phyloP scores from a whole-genome alignment of 495 filamentous ascomycete species.

The Penicilliopsis zonata region DNA sequence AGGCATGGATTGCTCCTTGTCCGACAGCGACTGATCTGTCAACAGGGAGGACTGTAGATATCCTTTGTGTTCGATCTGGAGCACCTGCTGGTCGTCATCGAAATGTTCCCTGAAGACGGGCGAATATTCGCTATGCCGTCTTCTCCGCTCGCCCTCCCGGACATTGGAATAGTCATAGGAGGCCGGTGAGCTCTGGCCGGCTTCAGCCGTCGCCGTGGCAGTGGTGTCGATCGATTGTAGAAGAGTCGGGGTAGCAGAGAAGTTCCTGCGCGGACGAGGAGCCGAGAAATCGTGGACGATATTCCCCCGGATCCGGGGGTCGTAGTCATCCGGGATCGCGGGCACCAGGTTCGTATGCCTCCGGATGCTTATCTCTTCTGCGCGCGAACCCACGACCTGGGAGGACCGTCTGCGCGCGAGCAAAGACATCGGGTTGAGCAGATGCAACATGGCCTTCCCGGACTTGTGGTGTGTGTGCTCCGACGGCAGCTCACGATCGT shows the following conservation, averaged over 20 bases:
- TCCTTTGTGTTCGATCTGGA: conserved; percentile 37
- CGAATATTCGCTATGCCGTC: conserved; percentile 36
- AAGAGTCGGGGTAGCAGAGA: conserved; percentile 26
- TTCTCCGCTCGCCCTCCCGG: conserved; percentile 13
- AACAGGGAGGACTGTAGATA: conserved; percentile 34
- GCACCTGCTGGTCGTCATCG: conserved; percentile 42
- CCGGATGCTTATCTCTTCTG: conserved; percentile 35
- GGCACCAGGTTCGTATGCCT: conserved; percentile 42
- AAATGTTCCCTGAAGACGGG: conserved; percentile 60
- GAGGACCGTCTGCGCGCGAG: conserved; percentile 46
- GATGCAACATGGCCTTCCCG: conserved; percentile 51
- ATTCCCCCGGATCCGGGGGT: conserved; percentile 75
- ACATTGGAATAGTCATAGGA: conserved; percentile 4
- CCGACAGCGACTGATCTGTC: conserved; percentile 20
- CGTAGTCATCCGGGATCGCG: conserved; percentile 58
- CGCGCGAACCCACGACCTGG: conserved; percentile 28
- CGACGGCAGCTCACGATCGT: conserved; percentile 18
- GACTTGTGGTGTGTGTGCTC: conserved; percentile 26
- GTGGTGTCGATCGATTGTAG: conserved; percentile 3
- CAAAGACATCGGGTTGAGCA: conserved; percentile 57
- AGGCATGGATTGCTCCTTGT: conserved; percentile 30
- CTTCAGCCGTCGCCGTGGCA: conserved; percentile 3
- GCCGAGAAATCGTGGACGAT: conserved; percentile 86
- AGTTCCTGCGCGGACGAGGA: conserved; percentile 50
- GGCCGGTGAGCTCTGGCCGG: conserved; percentile 1